Evolutionary conservation across 148 eudicot species (phyloP), one percentile per base, ranked within the genome.

Genomic region (Cornus controversa): DNA sequence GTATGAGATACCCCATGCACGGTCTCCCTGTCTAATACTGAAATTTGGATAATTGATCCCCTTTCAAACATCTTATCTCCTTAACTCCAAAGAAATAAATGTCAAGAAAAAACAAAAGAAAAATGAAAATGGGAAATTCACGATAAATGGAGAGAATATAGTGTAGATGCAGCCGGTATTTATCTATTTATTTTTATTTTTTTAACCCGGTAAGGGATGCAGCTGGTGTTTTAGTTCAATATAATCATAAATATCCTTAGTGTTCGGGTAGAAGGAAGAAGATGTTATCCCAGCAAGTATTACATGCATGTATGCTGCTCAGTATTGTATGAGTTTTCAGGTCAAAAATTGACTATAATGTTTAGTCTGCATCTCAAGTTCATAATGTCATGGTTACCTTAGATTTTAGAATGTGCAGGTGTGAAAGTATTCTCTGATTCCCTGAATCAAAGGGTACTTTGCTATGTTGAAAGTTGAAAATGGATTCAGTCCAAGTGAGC

Each of bases 1-100:
- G 84, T 81, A 26, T 67, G 75, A 68, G 80, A 80, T 14, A 84
- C 75, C 57, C 81, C 82, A 57, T 88, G 73, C 85, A 87, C 80
- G 65, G 91, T 85, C 84, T 96, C 93, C 67, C 90, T 98, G 57
- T 83, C 99, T 96, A 88, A 70, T 77, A 5, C 42, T 42, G 69
- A 72, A 18, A 69, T 37, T 22, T 63, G 29, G 28, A 74, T 2
- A 68, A 80, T 45, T 20, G 62, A 37, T 50, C 40, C 20, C 11
- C 40, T 24, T 50, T 28, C 64, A 23, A 67, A 29, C 70, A 75
- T 45, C 24, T 47, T 22, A 50, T 66, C 28, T 75, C 64, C 28
- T 45, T 37, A 64, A 28, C 27, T 29, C 42, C 31, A 25, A 64
- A 63, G 34, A 69, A 24, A 71, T 24, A 47, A 24, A 25, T 3